Evolutionary conservation across 2,329 filamentous ascomycete genomes (phyloP).

Genomic region (Hypoxylon sp.): DNA sequence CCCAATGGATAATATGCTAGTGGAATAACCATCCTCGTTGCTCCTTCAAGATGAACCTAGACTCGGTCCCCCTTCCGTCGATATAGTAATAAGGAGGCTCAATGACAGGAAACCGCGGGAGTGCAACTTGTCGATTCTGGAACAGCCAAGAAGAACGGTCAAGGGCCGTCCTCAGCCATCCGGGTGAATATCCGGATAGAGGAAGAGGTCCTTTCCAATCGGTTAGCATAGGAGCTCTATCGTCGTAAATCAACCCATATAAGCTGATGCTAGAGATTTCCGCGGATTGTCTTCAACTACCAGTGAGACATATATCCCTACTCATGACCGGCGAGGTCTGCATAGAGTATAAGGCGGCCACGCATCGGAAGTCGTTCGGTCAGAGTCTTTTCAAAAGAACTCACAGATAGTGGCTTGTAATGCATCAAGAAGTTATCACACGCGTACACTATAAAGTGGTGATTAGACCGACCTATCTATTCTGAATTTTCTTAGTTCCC

Average conservation of each 20-base stretch:
- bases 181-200: background rate
- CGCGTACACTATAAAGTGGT: background rate
- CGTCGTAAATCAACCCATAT: background rate
- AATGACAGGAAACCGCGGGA: background rate
- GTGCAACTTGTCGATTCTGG: background rate
- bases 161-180: background rate
- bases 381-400: background rate
- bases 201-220: background rate
- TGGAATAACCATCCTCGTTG: background rate
- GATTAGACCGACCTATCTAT: no score
- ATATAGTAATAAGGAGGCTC: background rate
- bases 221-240: background rate
- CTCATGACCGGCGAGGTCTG: background rate
- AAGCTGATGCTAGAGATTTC: background rate
- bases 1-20: background rate
- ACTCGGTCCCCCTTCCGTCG: background rate
- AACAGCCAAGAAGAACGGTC: background rate
- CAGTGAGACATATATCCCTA: background rate
- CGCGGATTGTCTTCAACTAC: background rate
- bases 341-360: background rate
- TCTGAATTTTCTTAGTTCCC: background rate
- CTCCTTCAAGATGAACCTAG: background rate
- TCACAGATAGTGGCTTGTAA: background rate
- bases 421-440: background rate
- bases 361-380: background rate